Conservation (phyloP, 1,139 yeast species). For the Candida tetrigidarum region DNA sequence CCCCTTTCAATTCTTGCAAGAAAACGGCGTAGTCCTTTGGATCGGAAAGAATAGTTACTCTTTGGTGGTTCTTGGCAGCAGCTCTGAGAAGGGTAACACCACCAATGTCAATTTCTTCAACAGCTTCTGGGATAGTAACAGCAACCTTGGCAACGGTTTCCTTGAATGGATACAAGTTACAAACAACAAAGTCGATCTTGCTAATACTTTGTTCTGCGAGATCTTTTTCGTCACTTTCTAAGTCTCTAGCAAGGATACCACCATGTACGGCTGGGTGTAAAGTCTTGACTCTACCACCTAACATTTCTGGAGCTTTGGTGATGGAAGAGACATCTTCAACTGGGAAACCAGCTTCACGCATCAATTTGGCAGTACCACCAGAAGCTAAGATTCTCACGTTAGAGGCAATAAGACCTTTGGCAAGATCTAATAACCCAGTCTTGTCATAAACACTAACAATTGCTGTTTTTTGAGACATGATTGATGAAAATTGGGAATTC, state of each 20-base stretch:
- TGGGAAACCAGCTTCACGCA: slow-evolving; percentile 97
- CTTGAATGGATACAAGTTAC: slow-evolving; percentile 97
- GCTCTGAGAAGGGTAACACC: slow-evolving; percentile 98
- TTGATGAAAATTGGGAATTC: too few species aligned
- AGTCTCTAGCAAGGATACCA: slow-evolving; percentile 94
- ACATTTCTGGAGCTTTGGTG: slow-evolving; percentile 98
- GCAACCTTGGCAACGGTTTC: slow-evolving; percentile 96
- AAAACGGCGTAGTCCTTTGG: slow-evolving; percentile 91
- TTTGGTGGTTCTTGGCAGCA: slow-evolving; percentile 96
- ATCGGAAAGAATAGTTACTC: slow-evolving; percentile 94
- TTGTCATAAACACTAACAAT: slow-evolving; percentile 96
- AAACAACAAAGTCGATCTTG: slow-evolving; percentile 94
- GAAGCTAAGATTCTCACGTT: slow-evolving; percentile 93
- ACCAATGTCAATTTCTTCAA: slow-evolving; percentile 97
- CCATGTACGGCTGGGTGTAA: slow-evolving; percentile 99
- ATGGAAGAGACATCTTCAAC: slow-evolving; percentile 94
- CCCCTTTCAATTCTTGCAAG: slow-evolving; percentile 73
- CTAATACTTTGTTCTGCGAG: slow-evolving; percentile 86
- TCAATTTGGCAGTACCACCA: slow-evolving; percentile 94
- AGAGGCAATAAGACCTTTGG: slow-evolving; percentile 89
- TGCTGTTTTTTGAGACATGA: slow-evolving; percentile 66
- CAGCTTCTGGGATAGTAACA: slow-evolving; percentile 96
- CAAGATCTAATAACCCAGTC: slow-evolving; percentile 93
- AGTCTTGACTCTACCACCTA: slow-evolving; percentile 98
- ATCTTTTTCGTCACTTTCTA: slow-evolving; percentile 88